These are phyloP conservation scores for Komagataella pastoris DNA, from an alignment of 805 yeast species.

Conservation along the genomic window DNA sequence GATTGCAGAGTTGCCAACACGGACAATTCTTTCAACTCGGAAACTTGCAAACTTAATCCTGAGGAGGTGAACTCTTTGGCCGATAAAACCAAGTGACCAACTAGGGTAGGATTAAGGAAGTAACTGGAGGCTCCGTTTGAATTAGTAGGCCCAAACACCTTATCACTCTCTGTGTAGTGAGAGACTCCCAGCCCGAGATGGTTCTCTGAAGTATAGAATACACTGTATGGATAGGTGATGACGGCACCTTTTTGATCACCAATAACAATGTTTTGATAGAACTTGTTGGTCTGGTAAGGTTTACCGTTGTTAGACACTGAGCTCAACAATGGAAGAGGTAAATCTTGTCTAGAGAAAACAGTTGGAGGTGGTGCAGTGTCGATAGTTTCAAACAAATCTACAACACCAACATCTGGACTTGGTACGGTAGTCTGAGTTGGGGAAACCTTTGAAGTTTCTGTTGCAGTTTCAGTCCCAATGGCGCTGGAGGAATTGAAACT, in stretches of 20 bases:
- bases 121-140: conserved; percentile 30
- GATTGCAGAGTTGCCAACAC: conserved; percentile 25
- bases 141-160: conserved; percentile 33
- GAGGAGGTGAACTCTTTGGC: conserved; percentile 31
- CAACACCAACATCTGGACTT: conserved; percentile 3
- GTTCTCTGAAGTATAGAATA: conserved; percentile 28
- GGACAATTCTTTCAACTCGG: conserved; percentile 37
- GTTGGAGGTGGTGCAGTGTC: conserved; percentile 29
- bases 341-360: conserved; percentile 30
- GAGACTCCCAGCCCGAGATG: conserved; percentile 51
- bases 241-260: conserved; percentile 39
- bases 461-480: neutral
- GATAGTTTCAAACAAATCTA: conserved; percentile 35
- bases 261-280: conserved; percentile 52
- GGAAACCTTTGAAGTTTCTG: neutral
- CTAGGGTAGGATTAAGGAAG: conserved; percentile 41
- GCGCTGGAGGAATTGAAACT: neutral
- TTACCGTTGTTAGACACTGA: conserved; percentile 29
- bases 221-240: conserved; percentile 55
- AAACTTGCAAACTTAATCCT: conserved; percentile 25
- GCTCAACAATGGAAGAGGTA: conserved; percentile 30
- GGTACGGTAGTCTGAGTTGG: neutral
- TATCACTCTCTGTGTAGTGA: conserved; percentile 32
- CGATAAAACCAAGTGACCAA: conserved; percentile 42
- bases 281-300: conserved; percentile 63